Percentiles rank a stretch among this genome's conserved stretches.
phyloP scores from a whole-genome alignment of 306 rosid genomes.

The Quercus bicolor region DNA sequence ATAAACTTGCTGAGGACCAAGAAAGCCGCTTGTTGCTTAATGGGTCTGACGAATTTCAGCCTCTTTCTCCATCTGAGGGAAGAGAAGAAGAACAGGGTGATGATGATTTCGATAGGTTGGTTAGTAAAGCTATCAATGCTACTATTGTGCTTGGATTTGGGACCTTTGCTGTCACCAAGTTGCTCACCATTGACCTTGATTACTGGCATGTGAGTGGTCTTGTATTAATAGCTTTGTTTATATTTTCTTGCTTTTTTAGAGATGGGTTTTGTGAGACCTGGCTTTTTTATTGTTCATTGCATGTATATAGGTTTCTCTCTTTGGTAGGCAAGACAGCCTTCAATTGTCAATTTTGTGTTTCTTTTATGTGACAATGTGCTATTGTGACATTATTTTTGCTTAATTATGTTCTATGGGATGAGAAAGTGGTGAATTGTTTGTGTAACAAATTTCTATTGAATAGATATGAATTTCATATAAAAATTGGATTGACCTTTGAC shows the following conservation, averaged over 20 bases:
- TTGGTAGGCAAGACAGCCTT: neutral
- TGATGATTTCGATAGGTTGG: constrained; percentile 33
- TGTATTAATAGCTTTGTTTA: neutral
- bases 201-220: constrained; percentile 80
- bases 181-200: constrained; percentile 86
- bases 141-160: constrained; percentile 82
- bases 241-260: neutral
- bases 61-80: constrained; percentile 27
- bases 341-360: neutral
- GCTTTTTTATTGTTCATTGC: neutral
- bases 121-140: constrained; percentile 59
- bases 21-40: constrained; percentile 22
- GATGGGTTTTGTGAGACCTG: neutral
- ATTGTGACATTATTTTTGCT: neutral
- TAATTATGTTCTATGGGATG: neutral
- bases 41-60: constrained; percentile 39
- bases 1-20: constrained; percentile 19
- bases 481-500: neutral
- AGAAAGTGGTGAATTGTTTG: neutral
- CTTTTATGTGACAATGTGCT: neutral
- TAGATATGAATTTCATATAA: neutral
- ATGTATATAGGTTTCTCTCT: neutral
- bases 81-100: constrained; percentile 11
- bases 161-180: constrained; percentile 70
- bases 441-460: neutral